Percentiles rank a stretch among this genome's conserved stretches.
phyloP scores from a whole-genome alignment of 371 early-diverging fungal species.

The Gilbertella persicaria region DNA sequence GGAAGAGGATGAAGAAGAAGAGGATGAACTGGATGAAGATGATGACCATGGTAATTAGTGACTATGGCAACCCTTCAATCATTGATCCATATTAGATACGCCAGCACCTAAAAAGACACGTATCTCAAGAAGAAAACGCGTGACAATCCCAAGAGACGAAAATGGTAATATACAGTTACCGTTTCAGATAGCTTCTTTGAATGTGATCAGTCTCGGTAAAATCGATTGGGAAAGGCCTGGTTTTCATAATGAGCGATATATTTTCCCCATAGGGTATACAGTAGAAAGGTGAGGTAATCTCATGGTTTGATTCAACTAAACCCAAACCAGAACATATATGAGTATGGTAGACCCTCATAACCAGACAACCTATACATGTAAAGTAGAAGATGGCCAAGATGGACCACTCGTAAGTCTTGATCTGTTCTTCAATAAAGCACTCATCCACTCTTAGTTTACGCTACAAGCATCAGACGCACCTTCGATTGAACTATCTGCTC shows the following conservation, averaged over 20 bases:
- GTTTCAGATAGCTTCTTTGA: conserved; percentile 76
- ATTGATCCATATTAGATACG: not conserved
- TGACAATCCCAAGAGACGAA: conserved; percentile 61
- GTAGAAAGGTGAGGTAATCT: conserved; percentile 36
- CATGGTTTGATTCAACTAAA: not conserved
- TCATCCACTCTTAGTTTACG: not conserved
- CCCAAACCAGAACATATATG: conserved; percentile 58
- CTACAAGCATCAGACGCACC: not conserved
- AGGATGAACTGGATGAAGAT: conserved; percentile 20
- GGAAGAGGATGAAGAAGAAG: conserved; percentile 15
- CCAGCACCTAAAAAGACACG: conserved; percentile 11
- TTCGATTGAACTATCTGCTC: conserved; percentile 40
- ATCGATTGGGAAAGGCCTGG: conserved; percentile 74
- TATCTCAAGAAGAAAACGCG: conserved; percentile 18
- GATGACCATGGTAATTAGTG: conserved; percentile 3
- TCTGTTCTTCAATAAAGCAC: no score
- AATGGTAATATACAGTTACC: conserved; percentile 76
- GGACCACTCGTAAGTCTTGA: conserved; percentile 66
- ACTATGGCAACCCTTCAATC: not conserved
- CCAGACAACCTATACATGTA: conserved; percentile 72
- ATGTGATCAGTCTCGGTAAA: conserved; percentile 69
- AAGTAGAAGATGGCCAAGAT: conserved; percentile 80
- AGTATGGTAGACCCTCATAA: conserved; percentile 72
- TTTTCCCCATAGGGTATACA: conserved; percentile 83
- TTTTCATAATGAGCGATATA: conserved; percentile 89